Percentiles rank a stretch among this genome's conserved stretches.
phyloP scores from a whole-genome alignment of 202 grass and related monocot genomes.

The Setaria italica region DNA sequence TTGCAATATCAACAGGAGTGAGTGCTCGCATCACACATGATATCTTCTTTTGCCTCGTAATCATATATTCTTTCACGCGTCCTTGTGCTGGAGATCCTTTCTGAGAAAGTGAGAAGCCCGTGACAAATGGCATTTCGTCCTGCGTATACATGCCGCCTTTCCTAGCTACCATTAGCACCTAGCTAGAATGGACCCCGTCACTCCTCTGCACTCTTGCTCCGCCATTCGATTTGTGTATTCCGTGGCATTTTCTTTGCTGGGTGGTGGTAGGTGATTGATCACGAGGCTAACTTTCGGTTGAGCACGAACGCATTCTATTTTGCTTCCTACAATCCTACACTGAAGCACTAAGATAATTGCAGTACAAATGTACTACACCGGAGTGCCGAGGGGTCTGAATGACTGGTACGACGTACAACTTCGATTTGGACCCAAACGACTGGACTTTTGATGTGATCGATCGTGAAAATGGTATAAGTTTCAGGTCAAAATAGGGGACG shows the following conservation, averaged over 20 bases:
- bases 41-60: neutral
- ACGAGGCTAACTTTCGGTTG: neutral
- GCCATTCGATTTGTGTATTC: neutral
- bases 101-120: too few species aligned
- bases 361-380: conserved; percentile 43
- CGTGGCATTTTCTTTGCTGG: neutral
- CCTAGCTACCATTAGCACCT: neutral
- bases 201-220: neutral
- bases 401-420: neutral
- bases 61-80: neutral
- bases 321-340: neutral
- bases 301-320: neutral
- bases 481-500: neutral
- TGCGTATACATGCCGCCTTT: neutral
- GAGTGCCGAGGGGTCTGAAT: neutral
- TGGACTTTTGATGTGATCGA: neutral
- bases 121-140: neutral
- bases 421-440: neutral
- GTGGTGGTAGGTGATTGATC: neutral
- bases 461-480: neutral
- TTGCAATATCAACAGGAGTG: neutral
- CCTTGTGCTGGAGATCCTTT: neutral
- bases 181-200: neutral
- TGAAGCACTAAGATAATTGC: neutral
- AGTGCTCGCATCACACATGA: neutral